Evolutionary conservation across 1,284 basidiomycete genomes (phyloP).

Genomic region (Leccinum pallidistipes): DNA sequence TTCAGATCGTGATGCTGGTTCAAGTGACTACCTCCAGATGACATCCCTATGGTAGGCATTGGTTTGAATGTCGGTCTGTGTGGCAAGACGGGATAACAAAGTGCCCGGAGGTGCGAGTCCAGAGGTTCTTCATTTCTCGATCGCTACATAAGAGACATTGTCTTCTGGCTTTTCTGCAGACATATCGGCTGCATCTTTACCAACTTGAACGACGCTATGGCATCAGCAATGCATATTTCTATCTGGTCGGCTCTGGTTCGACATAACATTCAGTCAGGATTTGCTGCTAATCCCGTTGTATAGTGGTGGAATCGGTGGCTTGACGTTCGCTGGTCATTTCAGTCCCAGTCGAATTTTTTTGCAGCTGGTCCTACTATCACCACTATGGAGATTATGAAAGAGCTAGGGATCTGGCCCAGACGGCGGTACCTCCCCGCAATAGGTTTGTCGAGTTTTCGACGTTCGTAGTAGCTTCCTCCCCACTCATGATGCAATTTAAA

Average conservation of each 20-base stretch:
- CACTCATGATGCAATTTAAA: neutral
- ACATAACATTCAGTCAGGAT: no score
- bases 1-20: no score
- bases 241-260: constrained; percentile 5
- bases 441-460: constrained; percentile 8
- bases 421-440: constrained; percentile 14
- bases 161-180: no score
- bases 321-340: constrained; percentile 35
- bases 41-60: no score
- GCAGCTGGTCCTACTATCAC: constrained; percentile 35
- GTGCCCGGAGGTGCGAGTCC: no score
- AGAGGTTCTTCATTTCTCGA: no score
- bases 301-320: constrained; percentile 38
- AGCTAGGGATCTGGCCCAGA: constrained; percentile 29
- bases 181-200: no score
- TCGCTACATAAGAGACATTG: no score
- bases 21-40: no score
- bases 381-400: constrained; percentile 36
- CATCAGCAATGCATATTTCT: constrained; percentile 10
- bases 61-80: no score
- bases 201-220: constrained; percentile 1
- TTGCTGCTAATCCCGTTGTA: constrained; percentile 8
- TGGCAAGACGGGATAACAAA: no score
- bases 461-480: neutral
- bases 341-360: constrained; percentile 31